Percentiles rank a stretch among this genome's conserved stretches.
Evolutionary conservation across 2,329 filamentous ascomycete species (phyloP).

Genomic region (Blastomyces parvus): DNA sequence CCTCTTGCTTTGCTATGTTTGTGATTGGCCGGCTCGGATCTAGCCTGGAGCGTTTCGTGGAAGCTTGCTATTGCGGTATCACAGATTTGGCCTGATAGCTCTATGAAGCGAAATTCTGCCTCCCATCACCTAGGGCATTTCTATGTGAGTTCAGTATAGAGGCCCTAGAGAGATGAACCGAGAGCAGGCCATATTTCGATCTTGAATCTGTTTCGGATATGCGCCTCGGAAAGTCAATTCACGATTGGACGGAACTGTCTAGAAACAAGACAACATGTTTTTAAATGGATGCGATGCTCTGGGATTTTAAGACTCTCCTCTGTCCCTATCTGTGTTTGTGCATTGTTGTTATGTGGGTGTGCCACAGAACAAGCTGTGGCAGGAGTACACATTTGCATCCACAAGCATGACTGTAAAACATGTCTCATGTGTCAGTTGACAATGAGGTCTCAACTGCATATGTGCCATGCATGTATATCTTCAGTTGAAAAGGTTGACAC

Average conservation of each 20-base stretch:
- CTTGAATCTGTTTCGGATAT: neutral
- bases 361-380: neutral
- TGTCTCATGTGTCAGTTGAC: neutral
- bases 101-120: neutral
- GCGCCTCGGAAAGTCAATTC: neutral
- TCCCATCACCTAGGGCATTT: neutral
- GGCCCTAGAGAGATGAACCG: neutral
- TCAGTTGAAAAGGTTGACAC: too few species aligned
- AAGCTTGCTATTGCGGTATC: neutral
- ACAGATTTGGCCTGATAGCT: neutral
- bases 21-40: neutral
- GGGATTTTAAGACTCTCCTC: neutral
- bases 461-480: too few species aligned
- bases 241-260: neutral
- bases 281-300: neutral
- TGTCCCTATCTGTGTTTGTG: neutral
- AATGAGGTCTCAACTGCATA: neutral
- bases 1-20: neutral
- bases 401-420: neutral
- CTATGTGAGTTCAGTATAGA: neutral
- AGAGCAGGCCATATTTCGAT: neutral
- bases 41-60: neutral
- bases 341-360: too few species aligned
- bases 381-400: neutral
- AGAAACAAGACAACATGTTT: neutral